A percentile compares a stretch with the other conserved stretches of the same genome.
Evolutionary conservation across 495 filamentous ascomycete species (phyloP).

Genomic region (Neurospora sp.): DNA sequence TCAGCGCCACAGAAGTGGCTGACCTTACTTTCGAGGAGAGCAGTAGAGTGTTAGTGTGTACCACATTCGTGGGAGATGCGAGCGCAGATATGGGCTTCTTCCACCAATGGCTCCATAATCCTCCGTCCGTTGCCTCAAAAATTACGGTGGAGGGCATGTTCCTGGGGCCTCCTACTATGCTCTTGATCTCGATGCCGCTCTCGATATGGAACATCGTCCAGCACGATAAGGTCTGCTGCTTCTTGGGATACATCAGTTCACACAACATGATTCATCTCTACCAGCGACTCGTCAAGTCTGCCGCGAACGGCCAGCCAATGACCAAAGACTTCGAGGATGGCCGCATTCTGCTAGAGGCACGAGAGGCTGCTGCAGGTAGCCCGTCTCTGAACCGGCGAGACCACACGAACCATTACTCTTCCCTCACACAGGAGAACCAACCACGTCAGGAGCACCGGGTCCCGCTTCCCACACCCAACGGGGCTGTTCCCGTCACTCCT

Average conservation of each 20-base stretch:
- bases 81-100: constrained; percentile 48
- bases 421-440: constrained; percentile 24
- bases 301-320: constrained; percentile 23
- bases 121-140: constrained; percentile 35
- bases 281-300: constrained; percentile 37
- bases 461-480: not conserved
- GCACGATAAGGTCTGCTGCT: constrained; percentile 47
- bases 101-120: constrained; percentile 45
- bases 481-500: constrained; percentile 3
- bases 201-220: constrained; percentile 45
- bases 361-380: constrained; percentile 21
- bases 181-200: constrained; percentile 46
- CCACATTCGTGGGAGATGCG: constrained; percentile 45
- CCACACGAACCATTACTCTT: constrained; percentile 5
- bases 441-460: constrained; percentile 6
- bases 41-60: constrained; percentile 41
- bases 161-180: constrained; percentile 44
- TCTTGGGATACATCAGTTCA: constrained; percentile 44
- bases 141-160: constrained; percentile 50
- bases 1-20: constrained; percentile 30
- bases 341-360: constrained; percentile 36
- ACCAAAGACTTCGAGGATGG: constrained; percentile 40
- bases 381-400: constrained; percentile 15
- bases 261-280: constrained; percentile 49
- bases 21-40: constrained; percentile 43